Evolutionary conservation across 345 rosid species (phyloP), one percentile per base, ranked within the genome.

Genomic region (Pseudoturritis turrita): DNA sequence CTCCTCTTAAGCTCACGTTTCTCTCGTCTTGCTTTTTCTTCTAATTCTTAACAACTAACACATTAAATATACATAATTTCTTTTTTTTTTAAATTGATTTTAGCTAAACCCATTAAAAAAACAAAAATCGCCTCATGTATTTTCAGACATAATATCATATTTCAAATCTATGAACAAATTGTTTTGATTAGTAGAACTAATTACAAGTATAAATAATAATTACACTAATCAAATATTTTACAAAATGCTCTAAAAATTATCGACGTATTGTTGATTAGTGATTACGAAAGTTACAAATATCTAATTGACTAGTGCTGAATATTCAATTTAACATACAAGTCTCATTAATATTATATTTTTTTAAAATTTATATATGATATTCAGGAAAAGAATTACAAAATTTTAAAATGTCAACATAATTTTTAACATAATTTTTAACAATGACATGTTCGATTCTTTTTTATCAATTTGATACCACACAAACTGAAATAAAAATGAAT

Each of bases 21-120:
- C 57, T 61, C 74, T 75, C 74, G 69, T 75, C 68, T 51, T 52
- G 13, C 7, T 1, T 50, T 46, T 46, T 25, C 13, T 36, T 56
- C 14, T 37, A 33, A 23, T 60, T 33, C 49, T 26, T 66, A 68
- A 28, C 52, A 37, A 65, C 15, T 43, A 12, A 3, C 62, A 67
- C n/a, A n/a, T n/a, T n/a, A n/a, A n/a, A n/a, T n/a, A n/a, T n/a
- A n/a, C n/a, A n/a, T n/a, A n/a, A n/a, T n/a, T n/a, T n/a, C n/a
- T n/a, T n/a, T n/a, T n/a, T n/a, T n/a, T n/a, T n/a, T n/a, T n/a
- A n/a, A n/a, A n/a, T n/a, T n/a, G n/a, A n/a, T n/a, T n/a, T n/a
- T n/a, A n/a, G n/a, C n/a, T n/a, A n/a, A n/a, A n/a, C n/a, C n/a
- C n/a, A n/a, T n/a, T n/a, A n/a, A n/a, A n/a, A n/a, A n/a, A n/a